These are phyloP conservation scores for Phaeosphaeria sp. DNA, from an alignment of 2,329 filamentous ascomycete species.

Conservation along the genomic window DNA sequence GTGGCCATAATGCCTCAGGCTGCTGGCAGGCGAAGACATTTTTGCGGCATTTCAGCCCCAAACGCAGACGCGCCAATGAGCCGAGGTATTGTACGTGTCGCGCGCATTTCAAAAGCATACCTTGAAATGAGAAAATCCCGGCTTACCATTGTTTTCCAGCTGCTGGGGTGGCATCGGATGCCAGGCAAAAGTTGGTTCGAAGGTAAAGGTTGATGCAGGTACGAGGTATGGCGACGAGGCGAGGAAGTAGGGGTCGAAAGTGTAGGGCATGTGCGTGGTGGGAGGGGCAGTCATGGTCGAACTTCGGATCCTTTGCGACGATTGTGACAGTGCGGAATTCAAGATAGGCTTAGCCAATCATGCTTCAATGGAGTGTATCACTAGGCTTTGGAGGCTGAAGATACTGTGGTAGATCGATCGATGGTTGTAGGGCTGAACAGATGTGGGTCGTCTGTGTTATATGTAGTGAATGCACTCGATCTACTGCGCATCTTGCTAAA, in stretches of 20 bases:
- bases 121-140: constrained; percentile 13
- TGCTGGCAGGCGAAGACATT: not conserved
- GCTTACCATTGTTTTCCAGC: constrained; percentile 30
- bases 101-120: constrained; percentile 3
- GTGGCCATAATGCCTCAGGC: not conserved
- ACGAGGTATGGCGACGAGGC: constrained; percentile 23
- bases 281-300: constrained; percentile 32
- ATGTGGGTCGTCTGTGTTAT: constrained; percentile 19
- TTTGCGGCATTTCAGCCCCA: not conserved
- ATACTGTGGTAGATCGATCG: constrained; percentile 21
- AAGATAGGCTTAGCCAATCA: constrained; percentile 7
- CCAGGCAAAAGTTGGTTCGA: constrained; percentile 30
- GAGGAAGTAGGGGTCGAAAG: constrained; percentile 23
- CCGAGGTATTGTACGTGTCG: constrained; percentile 1
- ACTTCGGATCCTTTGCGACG: constrained; percentile 5
- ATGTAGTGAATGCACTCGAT: constrained; percentile 17
- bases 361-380: constrained; percentile 11
- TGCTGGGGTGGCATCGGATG: constrained; percentile 29
- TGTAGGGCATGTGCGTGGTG: constrained; percentile 28
- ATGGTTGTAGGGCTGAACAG: constrained; percentile 29
- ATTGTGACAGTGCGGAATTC: constrained; percentile 5
- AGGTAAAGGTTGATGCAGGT: constrained; percentile 28
- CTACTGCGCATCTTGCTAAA: constrained; percentile 10
- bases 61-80: not conserved
- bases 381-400: constrained; percentile 1